These are phyloP conservation scores for Plasmodium reichenowi DNA, from an alignment of 169 alveolate species.

Conservation along the genomic window DNA sequence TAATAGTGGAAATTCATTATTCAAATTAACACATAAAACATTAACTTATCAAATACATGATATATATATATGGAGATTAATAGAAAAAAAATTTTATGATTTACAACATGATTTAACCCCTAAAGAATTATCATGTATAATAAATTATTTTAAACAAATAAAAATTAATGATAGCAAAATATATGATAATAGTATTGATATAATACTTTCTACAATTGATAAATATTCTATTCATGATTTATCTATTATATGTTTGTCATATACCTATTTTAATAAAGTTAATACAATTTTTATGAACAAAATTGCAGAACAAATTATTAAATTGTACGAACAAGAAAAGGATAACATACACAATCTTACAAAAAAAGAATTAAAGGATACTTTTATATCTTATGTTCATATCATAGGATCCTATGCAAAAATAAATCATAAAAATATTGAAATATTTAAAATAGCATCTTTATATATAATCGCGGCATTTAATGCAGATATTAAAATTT, in stretches of 20 bases:
- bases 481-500: conserved; percentile 63
- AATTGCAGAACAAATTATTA: conserved; percentile 33
- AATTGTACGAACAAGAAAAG: conserved; percentile 35
- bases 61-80: conserved; percentile 79
- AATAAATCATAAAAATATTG: conserved; percentile 78
- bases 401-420: conserved; percentile 82
- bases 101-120: conserved; percentile 76
- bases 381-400: conserved; percentile 83
- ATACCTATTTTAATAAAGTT: conserved; percentile 62
- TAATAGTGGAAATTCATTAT: conserved; percentile 38
- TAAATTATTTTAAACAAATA: conserved; percentile 83
- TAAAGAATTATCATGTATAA: conserved; percentile 81
- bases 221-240: conserved; percentile 80
- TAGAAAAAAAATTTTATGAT: conserved; percentile 76
- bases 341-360: conserved; percentile 32
- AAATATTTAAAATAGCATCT: conserved; percentile 84
- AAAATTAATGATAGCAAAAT: conserved; percentile 80
- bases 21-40: conserved; percentile 78
- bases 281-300: conserved; percentile 33
- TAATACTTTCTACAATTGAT: conserved; percentile 76
- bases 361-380: conserved; percentile 23
- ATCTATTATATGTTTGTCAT: conserved; percentile 79
- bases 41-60: conserved; percentile 82
- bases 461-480: conserved; percentile 73
- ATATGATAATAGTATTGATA: conserved; percentile 76